These are phyloP conservation scores for Marvania coccoides DNA, from an alignment of 139 green algal species.

Conservation along the genomic window DNA sequence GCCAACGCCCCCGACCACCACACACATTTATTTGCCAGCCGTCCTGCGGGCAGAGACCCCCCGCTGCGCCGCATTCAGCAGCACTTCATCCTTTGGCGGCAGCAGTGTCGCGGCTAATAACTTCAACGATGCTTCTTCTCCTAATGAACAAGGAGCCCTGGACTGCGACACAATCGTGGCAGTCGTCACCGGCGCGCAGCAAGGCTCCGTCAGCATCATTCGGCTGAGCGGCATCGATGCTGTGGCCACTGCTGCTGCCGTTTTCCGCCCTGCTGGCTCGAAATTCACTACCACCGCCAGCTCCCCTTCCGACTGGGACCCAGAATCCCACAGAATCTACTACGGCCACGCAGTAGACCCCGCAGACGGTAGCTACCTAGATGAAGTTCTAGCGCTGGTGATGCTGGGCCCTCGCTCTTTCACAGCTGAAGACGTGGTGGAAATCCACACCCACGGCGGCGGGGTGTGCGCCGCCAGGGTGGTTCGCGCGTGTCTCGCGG, in stretches of 20 bases:
- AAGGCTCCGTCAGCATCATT: conserved; percentile 82
- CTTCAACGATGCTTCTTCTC: too few relatives aligned
- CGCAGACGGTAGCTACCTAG: conserved; percentile 25
- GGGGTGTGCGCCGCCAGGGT: conserved; percentile 68
- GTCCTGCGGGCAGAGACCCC: too few relatives aligned
- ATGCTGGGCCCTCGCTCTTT: conserved; percentile 85
- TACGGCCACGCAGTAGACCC: conserved; percentile 71
- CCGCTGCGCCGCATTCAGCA: too few relatives aligned
- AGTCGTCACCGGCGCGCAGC: conserved; percentile 57
- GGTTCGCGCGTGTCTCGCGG: conserved; percentile 58
- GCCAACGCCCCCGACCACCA: too few relatives aligned
- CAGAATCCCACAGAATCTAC: conserved; percentile 69
- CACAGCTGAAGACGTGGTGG: conserved; percentile 93
- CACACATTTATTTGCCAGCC: too few relatives aligned
- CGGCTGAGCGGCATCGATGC: conserved; percentile 70
- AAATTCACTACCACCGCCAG: background rate
- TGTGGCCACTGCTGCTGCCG: conserved; percentile 27
- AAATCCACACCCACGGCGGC: conserved; percentile 92
- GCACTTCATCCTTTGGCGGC: too few relatives aligned
- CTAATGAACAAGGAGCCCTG: too few relatives aligned
- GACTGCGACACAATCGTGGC: conserved; percentile 67
- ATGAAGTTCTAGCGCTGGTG: conserved; percentile 70
- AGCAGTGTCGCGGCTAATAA: too few relatives aligned
- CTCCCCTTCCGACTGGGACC: conserved; percentile 27
- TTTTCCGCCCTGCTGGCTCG: conserved; percentile 50